These are phyloP conservation scores for Pyrus betulifolia DNA, from an alignment of 306 rosid species.

Conservation along the genomic window DNA sequence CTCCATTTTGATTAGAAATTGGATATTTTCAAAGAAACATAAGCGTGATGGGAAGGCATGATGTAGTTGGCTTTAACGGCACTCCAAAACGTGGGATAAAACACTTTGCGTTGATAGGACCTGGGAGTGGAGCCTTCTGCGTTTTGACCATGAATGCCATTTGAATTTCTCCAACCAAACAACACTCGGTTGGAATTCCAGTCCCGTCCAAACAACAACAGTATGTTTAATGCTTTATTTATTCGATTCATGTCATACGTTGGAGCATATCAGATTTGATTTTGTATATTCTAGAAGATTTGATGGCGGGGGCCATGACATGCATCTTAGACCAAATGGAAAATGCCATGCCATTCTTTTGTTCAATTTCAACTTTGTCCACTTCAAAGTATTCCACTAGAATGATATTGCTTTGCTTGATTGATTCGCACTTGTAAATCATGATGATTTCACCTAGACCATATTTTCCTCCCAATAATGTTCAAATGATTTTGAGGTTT, in stretches of 20 bases:
- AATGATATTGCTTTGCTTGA: not conserved
- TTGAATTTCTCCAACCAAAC: not conserved
- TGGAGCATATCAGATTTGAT: not conserved
- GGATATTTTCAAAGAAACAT: not conserved
- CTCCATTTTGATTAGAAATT: not conserved
- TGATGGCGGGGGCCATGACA: not conserved
- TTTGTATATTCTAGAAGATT: not conserved
- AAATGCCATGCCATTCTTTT: not conserved
- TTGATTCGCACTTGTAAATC: not conserved
- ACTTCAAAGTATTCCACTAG: not conserved
- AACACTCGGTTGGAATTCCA: slow-evolving; percentile 15
- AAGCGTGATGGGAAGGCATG: slow-evolving; percentile 15
- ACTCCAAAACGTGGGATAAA: slow-evolving; percentile 23
- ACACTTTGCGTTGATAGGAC: slow-evolving; percentile 2
- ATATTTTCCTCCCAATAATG: not conserved
- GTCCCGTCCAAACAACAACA: not conserved
- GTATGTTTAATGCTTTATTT: not conserved
- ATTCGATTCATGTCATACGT: too few species aligned
- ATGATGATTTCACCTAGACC: not conserved
- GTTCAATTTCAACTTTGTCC: not conserved
- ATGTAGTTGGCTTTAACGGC: slow-evolving; percentile 22
- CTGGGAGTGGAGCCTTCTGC: slow-evolving; percentile 2
- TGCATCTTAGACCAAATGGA: not conserved
- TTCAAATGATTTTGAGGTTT: not conserved
- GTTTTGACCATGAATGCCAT: slow-evolving; percentile 8